phyloP scores from a whole-genome alignment of 2,329 filamentous ascomycete species.

The Fusarium dlaminii region DNA sequence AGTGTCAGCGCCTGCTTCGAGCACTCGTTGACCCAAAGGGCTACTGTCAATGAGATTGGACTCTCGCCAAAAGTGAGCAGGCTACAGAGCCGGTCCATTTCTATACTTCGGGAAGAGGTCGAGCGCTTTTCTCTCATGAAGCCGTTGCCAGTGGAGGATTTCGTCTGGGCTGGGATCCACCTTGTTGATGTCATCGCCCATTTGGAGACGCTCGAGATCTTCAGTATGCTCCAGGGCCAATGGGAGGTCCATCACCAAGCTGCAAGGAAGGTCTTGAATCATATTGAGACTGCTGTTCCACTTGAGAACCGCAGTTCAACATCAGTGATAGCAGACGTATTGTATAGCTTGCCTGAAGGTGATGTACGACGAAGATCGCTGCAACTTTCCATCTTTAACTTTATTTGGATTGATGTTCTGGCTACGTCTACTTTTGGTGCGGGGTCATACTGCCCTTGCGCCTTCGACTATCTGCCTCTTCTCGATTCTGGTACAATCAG shows the following conservation, averaged over 20 bases:
- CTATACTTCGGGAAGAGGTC: not conserved
- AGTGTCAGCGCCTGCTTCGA: not conserved
- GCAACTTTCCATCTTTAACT: not conserved
- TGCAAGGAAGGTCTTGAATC: not conserved
- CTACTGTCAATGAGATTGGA: not conserved
- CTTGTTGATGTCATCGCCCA: not conserved
- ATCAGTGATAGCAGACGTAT: not conserved
- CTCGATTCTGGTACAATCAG: not conserved
- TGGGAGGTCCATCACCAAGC: not conserved
- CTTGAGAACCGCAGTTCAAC: not conserved
- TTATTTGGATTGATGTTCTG: not conserved
- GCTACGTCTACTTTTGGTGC: not conserved
- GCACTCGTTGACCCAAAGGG: not conserved
- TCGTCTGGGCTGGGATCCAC: not conserved
- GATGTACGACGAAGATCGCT: not conserved
- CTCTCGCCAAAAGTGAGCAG: not conserved
- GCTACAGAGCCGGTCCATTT: not conserved
- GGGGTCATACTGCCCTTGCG: not conserved
- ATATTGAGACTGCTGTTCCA: not conserved
- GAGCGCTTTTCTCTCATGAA: not conserved
- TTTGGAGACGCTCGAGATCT: not conserved
- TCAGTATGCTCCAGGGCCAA: not conserved
- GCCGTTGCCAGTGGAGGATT: not conserved
- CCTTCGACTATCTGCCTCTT: not conserved
- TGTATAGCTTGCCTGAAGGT: not conserved